These are phyloP conservation scores for Aspergillus latus DNA, from an alignment of 2,329 filamentous ascomycete species.

Conservation along the genomic window DNA sequence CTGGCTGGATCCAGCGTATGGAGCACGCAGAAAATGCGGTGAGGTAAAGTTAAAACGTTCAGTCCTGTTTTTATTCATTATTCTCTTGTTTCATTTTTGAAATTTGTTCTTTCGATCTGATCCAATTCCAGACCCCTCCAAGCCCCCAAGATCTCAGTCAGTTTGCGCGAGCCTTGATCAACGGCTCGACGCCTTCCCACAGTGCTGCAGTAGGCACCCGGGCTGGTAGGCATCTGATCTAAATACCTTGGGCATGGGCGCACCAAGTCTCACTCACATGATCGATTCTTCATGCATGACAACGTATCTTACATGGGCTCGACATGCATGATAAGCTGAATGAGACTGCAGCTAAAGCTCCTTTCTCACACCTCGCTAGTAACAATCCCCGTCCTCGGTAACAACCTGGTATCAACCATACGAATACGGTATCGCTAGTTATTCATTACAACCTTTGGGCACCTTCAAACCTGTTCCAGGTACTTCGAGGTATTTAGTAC, in stretches of 20 bases:
- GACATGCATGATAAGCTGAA: conserved; percentile 15
- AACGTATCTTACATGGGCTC: conserved; percentile 22
- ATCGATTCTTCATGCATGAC: conserved; percentile 39
- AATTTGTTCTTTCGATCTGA: background rate
- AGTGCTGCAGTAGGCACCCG: conserved; percentile 5
- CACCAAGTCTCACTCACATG: conserved; percentile 30
- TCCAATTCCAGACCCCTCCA: background rate
- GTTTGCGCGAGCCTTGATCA: background rate
- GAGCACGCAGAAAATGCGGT: conserved; percentile 25
- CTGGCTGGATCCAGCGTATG: conserved; percentile 16
- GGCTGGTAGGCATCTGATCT: conserved; percentile 5
- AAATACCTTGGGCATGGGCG: conserved; percentile 10
- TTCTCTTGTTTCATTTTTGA: background rate
- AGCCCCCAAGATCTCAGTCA: background rate
- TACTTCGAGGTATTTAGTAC: conserved; percentile 2
- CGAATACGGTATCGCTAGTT: background rate
- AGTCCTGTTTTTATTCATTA: background rate
- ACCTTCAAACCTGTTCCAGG: conserved; percentile 4
- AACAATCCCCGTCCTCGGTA: conserved; percentile 1
- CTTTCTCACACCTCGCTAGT: conserved; percentile 12
- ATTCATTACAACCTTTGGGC: conserved; percentile 1
- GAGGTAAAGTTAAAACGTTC: conserved; percentile 12
- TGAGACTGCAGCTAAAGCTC: conserved; percentile 9
- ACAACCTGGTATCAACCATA: conserved; percentile 1
- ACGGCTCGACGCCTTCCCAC: conserved; percentile 11